A percentile compares a stretch with the other conserved stretches of the same genome.
phyloP scores from a whole-genome alignment of 2,329 filamentous ascomycete genomes.

The Diplodia scrobiculata region DNA sequence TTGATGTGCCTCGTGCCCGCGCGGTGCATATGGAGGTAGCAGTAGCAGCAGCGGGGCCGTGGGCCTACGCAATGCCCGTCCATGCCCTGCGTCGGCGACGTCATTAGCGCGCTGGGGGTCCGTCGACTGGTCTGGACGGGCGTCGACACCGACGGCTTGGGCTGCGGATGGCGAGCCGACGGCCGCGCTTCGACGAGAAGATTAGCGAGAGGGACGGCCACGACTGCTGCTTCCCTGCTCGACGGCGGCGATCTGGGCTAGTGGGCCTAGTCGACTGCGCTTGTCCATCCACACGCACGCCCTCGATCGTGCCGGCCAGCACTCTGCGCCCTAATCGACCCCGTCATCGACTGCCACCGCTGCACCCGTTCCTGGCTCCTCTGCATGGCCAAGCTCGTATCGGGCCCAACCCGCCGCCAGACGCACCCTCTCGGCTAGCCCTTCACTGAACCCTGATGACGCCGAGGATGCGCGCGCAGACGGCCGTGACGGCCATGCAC shows the following conservation, averaged over 20 bases:
- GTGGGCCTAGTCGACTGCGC: not conserved
- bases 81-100: not conserved
- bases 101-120: not conserved
- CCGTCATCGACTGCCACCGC: conserved; percentile 12
- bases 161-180: conserved; percentile 8
- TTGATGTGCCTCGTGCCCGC: not conserved
- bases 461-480: conserved; percentile 12
- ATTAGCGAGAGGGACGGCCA: conserved; percentile 14
- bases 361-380: conserved; percentile 12
- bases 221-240: conserved; percentile 1
- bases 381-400: conserved; percentile 19
- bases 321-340: conserved; percentile 18
- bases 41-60: not conserved
- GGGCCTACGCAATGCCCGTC: not conserved
- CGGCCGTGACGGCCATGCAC: conserved; percentile 18
- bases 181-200: conserved; percentile 9
- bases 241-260: conserved; percentile 6
- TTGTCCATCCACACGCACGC: conserved; percentile 1
- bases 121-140: conserved; percentile 3
- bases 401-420: not conserved
- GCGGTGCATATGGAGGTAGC: not conserved
- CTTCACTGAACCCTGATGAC: conserved; percentile 24
- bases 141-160: not conserved
- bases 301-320: conserved; percentile 2
- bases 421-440: not conserved